These are phyloP conservation scores for Phytophthora hybrid DNA, from an alignment of 352 stramenopile genomes.

Conservation along the genomic window DNA sequence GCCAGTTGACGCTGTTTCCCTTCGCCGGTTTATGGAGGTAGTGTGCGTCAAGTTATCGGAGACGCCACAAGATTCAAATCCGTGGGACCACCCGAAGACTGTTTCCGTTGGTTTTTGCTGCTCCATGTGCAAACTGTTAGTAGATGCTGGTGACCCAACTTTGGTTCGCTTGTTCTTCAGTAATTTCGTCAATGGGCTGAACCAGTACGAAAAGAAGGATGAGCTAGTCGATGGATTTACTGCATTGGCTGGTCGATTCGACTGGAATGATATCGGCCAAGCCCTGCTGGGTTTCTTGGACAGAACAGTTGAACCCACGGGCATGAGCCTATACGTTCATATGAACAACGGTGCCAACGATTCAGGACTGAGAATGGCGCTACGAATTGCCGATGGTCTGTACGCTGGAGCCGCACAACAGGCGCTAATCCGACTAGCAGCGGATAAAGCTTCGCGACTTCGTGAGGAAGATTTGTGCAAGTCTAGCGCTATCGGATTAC, in stretches of 20 bases:
- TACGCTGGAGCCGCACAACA: background rate
- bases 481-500: background rate
- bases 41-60: background rate
- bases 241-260: background rate
- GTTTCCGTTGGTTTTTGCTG: background rate
- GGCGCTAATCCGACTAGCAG: background rate
- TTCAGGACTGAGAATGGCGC: background rate
- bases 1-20: background rate
- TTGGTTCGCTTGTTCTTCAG: background rate
- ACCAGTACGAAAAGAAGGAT: background rate
- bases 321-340: background rate
- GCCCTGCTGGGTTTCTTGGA: background rate
- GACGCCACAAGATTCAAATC: background rate
- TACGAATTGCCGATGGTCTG: background rate
- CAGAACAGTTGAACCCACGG: background rate
- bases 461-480: background rate
- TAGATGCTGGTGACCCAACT: background rate
- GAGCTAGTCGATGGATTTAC: background rate
- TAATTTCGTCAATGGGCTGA: background rate
- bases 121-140: background rate
- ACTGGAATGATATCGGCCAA: background rate
- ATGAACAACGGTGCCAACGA: background rate
- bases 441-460: background rate
- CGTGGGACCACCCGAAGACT: background rate
- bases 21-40: slow-evolving; percentile 12